Conservation (phyloP, 2,329 filamentous ascomycete genomes). For the Capronia epimyces region DNA sequence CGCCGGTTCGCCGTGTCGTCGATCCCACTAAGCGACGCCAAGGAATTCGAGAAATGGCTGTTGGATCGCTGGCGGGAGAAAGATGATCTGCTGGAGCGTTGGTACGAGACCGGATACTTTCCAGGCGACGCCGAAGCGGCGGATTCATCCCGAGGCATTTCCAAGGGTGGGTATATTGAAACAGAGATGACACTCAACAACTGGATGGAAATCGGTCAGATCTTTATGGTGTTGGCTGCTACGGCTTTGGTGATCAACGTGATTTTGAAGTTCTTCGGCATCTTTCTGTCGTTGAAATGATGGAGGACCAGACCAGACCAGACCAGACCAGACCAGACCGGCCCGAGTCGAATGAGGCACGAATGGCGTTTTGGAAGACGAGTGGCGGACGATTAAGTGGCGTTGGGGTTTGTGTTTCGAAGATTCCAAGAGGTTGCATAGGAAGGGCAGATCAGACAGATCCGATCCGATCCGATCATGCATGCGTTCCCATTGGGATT, state of each 20-base stretch:
- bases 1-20: slow-evolving; percentile 72
- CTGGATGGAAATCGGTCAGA: slow-evolving; percentile 41
- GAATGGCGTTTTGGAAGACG: too few relatives aligned
- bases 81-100: slow-evolving; percentile 80
- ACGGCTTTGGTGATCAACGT: slow-evolving; percentile 33
- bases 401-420: too few relatives aligned
- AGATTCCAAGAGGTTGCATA: too few relatives aligned
- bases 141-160: slow-evolving; percentile 39
- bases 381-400: too few relatives aligned
- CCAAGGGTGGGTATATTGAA: slow-evolving; percentile 40
- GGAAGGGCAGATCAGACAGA: too few relatives aligned
- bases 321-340: too few relatives aligned
- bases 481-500: too few relatives aligned
- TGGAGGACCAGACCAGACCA: background rate
- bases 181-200: slow-evolving; percentile 40
- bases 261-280: slow-evolving; percentile 30
- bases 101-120: slow-evolving; percentile 70
- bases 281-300: slow-evolving; percentile 21
- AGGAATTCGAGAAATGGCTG: slow-evolving; percentile 79
- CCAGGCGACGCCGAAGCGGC: slow-evolving; percentile 56
- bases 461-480: too few relatives aligned
- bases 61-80: slow-evolving; percentile 86
- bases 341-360: too few relatives aligned
- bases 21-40: slow-evolving; percentile 70
- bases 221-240: slow-evolving; percentile 40